Percentiles rank a stretch among this genome's conserved stretches.
phyloP scores from a whole-genome alignment of 495 filamentous ascomycete species.

The Hyaloscypha hepaticicola region DNA sequence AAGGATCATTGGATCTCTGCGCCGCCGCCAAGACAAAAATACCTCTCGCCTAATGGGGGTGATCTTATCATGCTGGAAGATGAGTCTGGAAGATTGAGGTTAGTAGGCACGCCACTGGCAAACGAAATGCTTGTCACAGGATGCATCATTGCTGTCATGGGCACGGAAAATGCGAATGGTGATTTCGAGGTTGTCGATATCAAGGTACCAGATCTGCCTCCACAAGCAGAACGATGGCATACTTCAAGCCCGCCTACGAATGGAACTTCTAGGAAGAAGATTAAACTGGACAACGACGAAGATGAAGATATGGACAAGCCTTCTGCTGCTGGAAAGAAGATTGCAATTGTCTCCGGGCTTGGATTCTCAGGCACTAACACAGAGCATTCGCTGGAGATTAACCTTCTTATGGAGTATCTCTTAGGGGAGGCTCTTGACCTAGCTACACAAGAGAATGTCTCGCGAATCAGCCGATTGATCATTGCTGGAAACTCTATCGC shows the following conservation, averaged over 20 bases:
- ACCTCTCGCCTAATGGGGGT: slow-evolving; percentile 53
- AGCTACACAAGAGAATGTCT: slow-evolving; percentile 53
- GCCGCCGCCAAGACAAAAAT: slow-evolving; percentile 55
- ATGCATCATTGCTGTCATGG: slow-evolving; percentile 85
- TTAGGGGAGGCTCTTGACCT: slow-evolving; percentile 74
- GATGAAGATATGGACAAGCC: slow-evolving; percentile 45
- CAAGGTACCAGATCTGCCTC: slow-evolving; percentile 79
- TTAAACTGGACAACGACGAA: slow-evolving; percentile 32
- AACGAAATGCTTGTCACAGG: slow-evolving; percentile 79
- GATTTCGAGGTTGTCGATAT: slow-evolving; percentile 92
- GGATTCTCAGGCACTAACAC: slow-evolving; percentile 71
- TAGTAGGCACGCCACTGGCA: slow-evolving; percentile 67
- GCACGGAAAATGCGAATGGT: slow-evolving; percentile 87
- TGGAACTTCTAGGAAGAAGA: slow-evolving; percentile 38
- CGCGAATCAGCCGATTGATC: slow-evolving; percentile 78
- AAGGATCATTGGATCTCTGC: slow-evolving; percentile 58
- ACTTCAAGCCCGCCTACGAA: slow-evolving; percentile 23
- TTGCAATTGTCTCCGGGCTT: slow-evolving; percentile 88
- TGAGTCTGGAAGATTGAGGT: slow-evolving; percentile 85
- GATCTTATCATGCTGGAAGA: slow-evolving; percentile 89
- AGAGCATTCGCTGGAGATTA: slow-evolving; percentile 67
- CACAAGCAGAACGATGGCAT: slow-evolving; percentile 77
- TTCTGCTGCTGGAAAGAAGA: slow-evolving; percentile 54
- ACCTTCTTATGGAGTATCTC: slow-evolving; percentile 82
- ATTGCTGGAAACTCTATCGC: slow-evolving; percentile 89